Conservation (phyloP, 768 basidiomycete genomes). For the Lactarius trivialis region DNA sequence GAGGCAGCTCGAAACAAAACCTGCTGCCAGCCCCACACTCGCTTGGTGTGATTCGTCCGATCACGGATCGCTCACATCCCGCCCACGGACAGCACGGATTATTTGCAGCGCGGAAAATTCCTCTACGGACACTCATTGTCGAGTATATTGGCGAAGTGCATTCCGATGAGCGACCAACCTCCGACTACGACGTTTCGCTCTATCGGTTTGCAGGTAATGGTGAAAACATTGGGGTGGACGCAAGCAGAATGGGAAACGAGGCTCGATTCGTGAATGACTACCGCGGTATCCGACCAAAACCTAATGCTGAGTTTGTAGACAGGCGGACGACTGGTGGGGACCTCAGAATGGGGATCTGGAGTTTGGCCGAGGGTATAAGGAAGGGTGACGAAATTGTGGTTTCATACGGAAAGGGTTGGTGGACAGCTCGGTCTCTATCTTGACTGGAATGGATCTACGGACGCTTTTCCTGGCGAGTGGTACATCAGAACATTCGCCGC, state of each 20-base stretch:
- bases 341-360: conserved; percentile 74
- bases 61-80: conserved; percentile 58
- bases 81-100: conserved; percentile 65
- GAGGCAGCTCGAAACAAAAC: background rate
- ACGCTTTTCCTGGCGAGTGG: conserved; percentile 3
- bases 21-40: conserved; percentile 22
- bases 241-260: conserved; percentile 71
- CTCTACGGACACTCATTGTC: conserved; percentile 57
- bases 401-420: conserved; percentile 86
- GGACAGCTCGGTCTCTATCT: conserved; percentile 43
- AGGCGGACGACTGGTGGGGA: conserved; percentile 48
- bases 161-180: conserved; percentile 59
- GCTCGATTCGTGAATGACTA: conserved; percentile 90
- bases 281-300: conserved; percentile 60
- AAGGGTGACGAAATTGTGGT: conserved; percentile 85
- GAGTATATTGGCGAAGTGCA: conserved; percentile 86
- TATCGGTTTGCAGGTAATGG: conserved; percentile 41
- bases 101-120: conserved; percentile 70
- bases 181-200: conserved; percentile 89
- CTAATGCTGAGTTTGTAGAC: conserved; percentile 69
- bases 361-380: conserved; percentile 47
- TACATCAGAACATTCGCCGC: conserved; percentile 1
- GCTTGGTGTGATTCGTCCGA: conserved; percentile 49
- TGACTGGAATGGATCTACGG: conserved; percentile 5
- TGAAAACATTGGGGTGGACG: conserved; percentile 74